Evolutionary conservation across 306 rosid species (phyloP), one percentile per base, ranked within the genome.

Genomic region (Lathyrus tuberosus): DNA sequence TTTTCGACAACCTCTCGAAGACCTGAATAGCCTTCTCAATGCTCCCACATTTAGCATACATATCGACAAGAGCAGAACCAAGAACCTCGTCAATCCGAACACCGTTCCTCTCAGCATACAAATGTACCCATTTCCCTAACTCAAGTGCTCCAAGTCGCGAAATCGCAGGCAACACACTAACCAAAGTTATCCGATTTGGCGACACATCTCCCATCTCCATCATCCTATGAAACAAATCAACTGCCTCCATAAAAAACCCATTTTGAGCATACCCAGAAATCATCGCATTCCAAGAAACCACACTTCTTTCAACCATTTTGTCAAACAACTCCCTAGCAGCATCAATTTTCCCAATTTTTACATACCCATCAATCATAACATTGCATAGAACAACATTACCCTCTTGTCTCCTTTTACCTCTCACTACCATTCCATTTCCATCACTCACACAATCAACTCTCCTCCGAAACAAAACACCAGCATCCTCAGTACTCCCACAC

Each of bases 1-100:
- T 62, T 74, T 85, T 80, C 4, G 91, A 89, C 13, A 88, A 82
- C 26, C 28, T 78, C 73, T 85, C 88, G 64, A 88, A 88, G 35
- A 91, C 89, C 63, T 80, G 88, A 69, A 88, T 78, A 14, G 96
- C 97, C 89, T 86, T 79, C 84, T 83, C 93, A 72, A 91, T 79
- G 76, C 81, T 83, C 40, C 97, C 92, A 71, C 89, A 88, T 80
- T 88, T 85, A 3, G 81, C 80, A 80, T 91, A 88, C 96, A 88
- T 85, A 53, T 91, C 96, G 30, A 86, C 84, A 75, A 86, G 64
- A 54, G 97, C 89, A 62, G 97, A 88, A 69, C 97, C 93, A 58
- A 86, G 88, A 69, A 79, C 92, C 47, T 85, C 88, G 79, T 88
- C 84, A 11, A 86, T 75, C 54, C 9, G 24, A 63, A 82, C 68